phyloP scores from a whole-genome alignment of 1,139 yeast species.

The Geotrichum citri-aurantii region DNA sequence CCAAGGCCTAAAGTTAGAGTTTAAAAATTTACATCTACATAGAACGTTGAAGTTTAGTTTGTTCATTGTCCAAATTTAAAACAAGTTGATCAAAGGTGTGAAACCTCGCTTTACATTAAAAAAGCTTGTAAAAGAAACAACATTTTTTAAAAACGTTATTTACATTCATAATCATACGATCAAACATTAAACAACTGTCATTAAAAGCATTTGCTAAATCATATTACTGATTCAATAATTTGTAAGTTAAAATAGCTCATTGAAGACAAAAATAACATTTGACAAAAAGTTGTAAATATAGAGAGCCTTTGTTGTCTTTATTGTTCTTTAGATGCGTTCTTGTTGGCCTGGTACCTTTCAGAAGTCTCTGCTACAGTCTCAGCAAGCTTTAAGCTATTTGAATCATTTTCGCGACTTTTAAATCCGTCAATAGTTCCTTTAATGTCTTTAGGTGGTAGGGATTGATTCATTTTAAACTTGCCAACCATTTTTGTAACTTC shows the following conservation, averaged over 20 bases:
- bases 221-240: not conserved
- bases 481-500: constrained; percentile 48
- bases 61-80: not conserved
- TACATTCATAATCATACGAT: no score
- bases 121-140: not conserved
- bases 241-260: not conserved
- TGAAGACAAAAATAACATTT: not conserved
- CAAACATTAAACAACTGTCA: not conserved
- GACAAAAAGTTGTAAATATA: not conserved
- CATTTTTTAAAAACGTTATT: no score
- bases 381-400: constrained; percentile 6
- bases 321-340: not conserved
- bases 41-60: not conserved
- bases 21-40: not conserved
- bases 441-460: constrained; percentile 42
- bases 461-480: constrained; percentile 60
- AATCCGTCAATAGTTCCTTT: constrained; percentile 51
- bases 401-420: constrained; percentile 4
- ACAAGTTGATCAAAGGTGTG: not conserved
- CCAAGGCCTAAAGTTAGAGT: no score
- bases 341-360: constrained; percentile 9
- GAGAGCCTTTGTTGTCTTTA: not conserved
- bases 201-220: not conserved
- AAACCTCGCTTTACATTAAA: not conserved
- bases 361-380: constrained; percentile 7